Base-by-base conservation (phyloP, 2,329 filamentous ascomycete species). In the Diaporthe sp. region DNA sequence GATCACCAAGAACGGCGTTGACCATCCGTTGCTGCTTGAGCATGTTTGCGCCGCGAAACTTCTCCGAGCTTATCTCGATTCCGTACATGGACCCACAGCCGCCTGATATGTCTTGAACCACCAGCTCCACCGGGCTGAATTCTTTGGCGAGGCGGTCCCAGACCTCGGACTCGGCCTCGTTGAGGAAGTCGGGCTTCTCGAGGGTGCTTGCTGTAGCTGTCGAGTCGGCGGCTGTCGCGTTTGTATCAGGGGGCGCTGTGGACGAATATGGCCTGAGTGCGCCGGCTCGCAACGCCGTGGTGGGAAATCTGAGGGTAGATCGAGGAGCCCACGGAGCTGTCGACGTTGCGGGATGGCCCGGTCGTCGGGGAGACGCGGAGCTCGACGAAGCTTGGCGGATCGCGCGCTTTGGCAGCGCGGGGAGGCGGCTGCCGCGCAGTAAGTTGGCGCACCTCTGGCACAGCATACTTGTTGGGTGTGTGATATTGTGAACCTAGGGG, bases 31-130 rank as follows among this genome's bases (percentile, higher is more conserved):
- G 94, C 85, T 97, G 94, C 87, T 94, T 94, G 75, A 97, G 89
- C 82, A 96, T 91, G 66, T 87, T 88, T 78, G 91, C 82, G 61
- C 94, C 94, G 71, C 88, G 87, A 83, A 97, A 97, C 79, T 87
- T 88, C 61, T 91, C 87, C 10, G 93, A 94, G 63, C 91, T 89
- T 77, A 97, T 92, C 79, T 96, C 92, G 77, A 97, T 93, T 72
- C 92, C 93, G 84, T 97, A 97, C 94, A 97, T 97, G 80, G 92
- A 94, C 13, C 94, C 94, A 84, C 94, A 97, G 39, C 94, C 94
- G 74, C 94, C 94, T 32, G 92, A 94, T 69, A 97, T 91, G 84
- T 97, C 94, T 81, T 93, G 92, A 13, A 97, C 93, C 82, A 91
- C 83, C 35, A 92, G 82, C 74, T 88, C 82, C 0, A 86, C 86